These are phyloP conservation scores for Eremomyces bilateralis DNA, from an alignment of 495 filamentous ascomycete genomes.

Conservation along the genomic window DNA sequence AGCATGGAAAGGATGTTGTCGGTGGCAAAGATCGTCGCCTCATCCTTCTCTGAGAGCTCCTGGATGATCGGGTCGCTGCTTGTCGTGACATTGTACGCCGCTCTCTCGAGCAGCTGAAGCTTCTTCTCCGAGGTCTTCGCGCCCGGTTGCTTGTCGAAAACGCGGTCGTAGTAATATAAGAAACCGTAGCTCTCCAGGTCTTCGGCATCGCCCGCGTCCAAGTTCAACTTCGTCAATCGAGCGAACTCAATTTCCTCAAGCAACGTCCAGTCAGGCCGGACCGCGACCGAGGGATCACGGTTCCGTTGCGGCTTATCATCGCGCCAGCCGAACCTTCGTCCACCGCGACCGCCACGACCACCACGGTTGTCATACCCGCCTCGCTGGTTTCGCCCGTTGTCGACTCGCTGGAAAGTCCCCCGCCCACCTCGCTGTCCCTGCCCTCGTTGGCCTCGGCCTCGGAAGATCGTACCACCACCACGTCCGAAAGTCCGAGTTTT, in stretches of 20 bases:
- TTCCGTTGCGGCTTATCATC: constrained; percentile 96
- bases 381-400: constrained; percentile 44
- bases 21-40: constrained; percentile 91
- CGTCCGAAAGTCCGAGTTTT: constrained; percentile 72
- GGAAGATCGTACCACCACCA: constrained; percentile 67
- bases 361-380: constrained; percentile 30
- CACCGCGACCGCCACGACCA: constrained; percentile 39
- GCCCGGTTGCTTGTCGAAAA: constrained; percentile 77
- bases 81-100: constrained; percentile 94
- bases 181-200: constrained; percentile 91
- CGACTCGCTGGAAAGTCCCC: constrained; percentile 23
- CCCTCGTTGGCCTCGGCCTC: constrained; percentile 51
- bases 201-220: constrained; percentile 84
- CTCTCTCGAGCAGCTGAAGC: constrained; percentile 70
- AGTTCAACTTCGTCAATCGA: constrained; percentile 80
- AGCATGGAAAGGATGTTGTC: constrained; percentile 96
- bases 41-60: constrained; percentile 87
- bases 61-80: constrained; percentile 91
- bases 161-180: constrained; percentile 90
- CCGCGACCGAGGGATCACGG: constrained; percentile 81
- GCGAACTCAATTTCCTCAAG: constrained; percentile 97
- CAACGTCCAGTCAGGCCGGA: constrained; percentile 86
- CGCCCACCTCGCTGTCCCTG: constrained; percentile 31
- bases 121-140: constrained; percentile 63
- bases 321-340: constrained; percentile 90